These are phyloP conservation scores for Endoconidiophora laricicola DNA, from an alignment of 2,329 filamentous ascomycete genomes.

Conservation along the genomic window DNA sequence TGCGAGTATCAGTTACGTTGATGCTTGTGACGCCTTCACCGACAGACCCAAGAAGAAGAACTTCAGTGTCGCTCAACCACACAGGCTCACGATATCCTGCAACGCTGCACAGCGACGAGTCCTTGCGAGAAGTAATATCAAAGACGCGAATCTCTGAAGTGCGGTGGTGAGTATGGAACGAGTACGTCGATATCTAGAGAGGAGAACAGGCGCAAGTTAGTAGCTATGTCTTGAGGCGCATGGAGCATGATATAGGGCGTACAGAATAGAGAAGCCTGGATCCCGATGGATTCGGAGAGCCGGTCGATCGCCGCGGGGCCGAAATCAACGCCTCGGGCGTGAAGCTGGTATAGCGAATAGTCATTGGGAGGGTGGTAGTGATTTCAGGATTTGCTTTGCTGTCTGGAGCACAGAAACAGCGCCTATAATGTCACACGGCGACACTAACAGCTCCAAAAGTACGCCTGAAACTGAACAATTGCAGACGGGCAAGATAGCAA, in stretches of 20 bases:
- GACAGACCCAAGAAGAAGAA: conserved; percentile 34
- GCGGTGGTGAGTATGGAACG: conserved; percentile 57
- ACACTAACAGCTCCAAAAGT: too few species aligned
- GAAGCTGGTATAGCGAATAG: conserved; percentile 51
- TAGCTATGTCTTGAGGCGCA: too few species aligned
- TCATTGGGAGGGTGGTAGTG: conserved; percentile 33
- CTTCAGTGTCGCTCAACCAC: conserved; percentile 57
- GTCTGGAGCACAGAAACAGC: too few species aligned
- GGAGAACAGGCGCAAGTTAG: neutral
- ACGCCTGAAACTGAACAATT: too few species aligned
- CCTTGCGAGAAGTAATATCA: conserved; percentile 49
- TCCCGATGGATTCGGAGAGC: conserved; percentile 51
- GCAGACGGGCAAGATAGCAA: too few species aligned
- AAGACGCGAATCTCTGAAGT: conserved; percentile 53
- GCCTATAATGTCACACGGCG: too few species aligned
- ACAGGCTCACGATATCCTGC: conserved; percentile 49
- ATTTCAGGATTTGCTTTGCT: too few species aligned
- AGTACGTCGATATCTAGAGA: conserved; percentile 53
- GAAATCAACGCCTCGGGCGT: conserved; percentile 63
- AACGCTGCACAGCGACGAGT: conserved; percentile 48
- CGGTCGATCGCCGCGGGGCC: conserved; percentile 54
- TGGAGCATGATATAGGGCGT: conserved; percentile 14
- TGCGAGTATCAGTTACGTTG: conserved; percentile 20
- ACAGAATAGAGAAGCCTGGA: conserved; percentile 49
- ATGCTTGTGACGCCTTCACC: conserved; percentile 33